Conservation (phyloP, 2,329 filamentous ascomycete genomes). For the Calonectria pteridis region DNA sequence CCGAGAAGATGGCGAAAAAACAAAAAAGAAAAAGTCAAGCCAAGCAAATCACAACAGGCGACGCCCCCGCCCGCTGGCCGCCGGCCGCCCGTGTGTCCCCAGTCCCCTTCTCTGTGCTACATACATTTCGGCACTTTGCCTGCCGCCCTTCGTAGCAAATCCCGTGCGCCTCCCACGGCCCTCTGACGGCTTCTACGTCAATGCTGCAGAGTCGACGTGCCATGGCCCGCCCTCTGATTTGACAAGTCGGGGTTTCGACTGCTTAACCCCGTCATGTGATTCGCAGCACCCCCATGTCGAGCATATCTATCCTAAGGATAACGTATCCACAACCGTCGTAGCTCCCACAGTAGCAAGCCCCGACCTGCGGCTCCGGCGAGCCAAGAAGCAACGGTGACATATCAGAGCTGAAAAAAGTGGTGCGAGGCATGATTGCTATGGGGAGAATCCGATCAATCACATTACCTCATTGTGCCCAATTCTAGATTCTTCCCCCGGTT, state of each 20-base stretch:
- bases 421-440: slow-evolving; percentile 1
- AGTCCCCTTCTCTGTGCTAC: neutral
- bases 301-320: slow-evolving; percentile 12
- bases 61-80: too few relatives aligned
- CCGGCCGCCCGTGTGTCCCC: neutral
- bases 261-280: slow-evolving; percentile 10
- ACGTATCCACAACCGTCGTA: neutral
- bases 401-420: slow-evolving; percentile 5
- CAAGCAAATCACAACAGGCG: neutral
- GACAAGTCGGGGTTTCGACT: neutral
- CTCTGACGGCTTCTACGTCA: slow-evolving; percentile 1
- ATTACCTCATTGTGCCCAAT: slow-evolving; percentile 7
- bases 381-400: neutral
- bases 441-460: slow-evolving; percentile 6
- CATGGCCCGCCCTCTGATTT: neutral
- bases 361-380: slow-evolving; percentile 1
- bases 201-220: slow-evolving; percentile 2
- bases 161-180: slow-evolving; percentile 4
- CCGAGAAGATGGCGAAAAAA: neutral
- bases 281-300: neutral
- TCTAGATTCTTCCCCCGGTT: neutral
- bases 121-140: neutral
- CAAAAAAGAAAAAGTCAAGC: neutral
- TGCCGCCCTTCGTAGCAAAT: neutral
- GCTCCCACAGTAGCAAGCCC: neutral